Percentiles rank a stretch among this genome's conserved stretches.
Conservation (phyloP, 1,284 basidiomycete genomes). For the Sporisorium iseilematis-ciliati region DNA sequence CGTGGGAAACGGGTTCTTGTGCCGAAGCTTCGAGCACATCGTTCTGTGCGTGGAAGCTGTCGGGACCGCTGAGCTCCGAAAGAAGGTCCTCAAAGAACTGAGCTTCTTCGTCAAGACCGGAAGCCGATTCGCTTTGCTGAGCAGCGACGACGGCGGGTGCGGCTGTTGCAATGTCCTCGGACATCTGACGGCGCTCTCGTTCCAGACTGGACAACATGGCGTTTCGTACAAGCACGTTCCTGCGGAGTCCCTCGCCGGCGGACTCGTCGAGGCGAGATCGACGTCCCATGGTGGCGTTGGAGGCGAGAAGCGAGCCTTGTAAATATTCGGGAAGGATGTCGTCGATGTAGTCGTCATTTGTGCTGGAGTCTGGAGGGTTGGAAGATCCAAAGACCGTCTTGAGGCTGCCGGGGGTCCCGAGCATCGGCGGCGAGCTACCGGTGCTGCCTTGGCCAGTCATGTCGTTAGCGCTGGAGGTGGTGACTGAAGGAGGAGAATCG, state of each 20-base stretch:
- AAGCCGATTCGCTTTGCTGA: not conserved
- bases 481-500: constrained; percentile 1
- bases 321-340: constrained; percentile 24
- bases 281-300: constrained; percentile 22
- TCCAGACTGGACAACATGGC: constrained; percentile 56
- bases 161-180: constrained; percentile 1
- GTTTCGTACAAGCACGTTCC: constrained; percentile 51
- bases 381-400: constrained; percentile 23
- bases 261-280: constrained; percentile 47
- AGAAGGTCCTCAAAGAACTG: constrained; percentile 54
- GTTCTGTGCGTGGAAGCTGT: constrained; percentile 5
- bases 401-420: constrained; percentile 36
- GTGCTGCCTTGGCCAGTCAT: constrained; percentile 12
- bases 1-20: not conserved
- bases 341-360: constrained; percentile 25
- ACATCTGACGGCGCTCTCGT: constrained; percentile 35
- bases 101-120: constrained; percentile 28
- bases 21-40: not conserved
- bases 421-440: constrained; percentile 1
- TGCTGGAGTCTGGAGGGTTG: not conserved
- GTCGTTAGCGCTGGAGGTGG: not conserved
- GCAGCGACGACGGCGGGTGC: not conserved
- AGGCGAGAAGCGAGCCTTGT: constrained; percentile 14
- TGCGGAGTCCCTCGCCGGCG: constrained; percentile 50
- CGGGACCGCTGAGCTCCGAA: constrained; percentile 33